These are phyloP conservation scores for Penicillium pancosmium DNA, from an alignment of 495 filamentous ascomycete genomes.

Conservation along the genomic window DNA sequence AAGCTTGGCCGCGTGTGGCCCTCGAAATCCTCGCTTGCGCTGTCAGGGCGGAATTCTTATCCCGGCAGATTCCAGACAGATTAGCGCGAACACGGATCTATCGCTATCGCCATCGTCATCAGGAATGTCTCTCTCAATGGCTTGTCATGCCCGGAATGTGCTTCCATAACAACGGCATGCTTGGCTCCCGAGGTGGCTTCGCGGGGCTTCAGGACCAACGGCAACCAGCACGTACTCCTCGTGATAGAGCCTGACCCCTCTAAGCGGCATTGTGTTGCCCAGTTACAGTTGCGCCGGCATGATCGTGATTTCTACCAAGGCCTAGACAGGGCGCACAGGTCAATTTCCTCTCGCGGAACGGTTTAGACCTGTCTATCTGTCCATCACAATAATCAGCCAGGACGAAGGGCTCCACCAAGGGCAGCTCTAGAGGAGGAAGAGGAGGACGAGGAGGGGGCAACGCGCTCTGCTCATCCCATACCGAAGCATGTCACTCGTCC, in stretches of 20 bases:
- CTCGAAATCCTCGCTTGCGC: background rate
- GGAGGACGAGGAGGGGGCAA: background rate
- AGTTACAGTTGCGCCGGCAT: constrained; percentile 2
- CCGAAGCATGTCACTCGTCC: constrained; percentile 7
- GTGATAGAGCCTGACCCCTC: background rate
- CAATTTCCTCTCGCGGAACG: background rate
- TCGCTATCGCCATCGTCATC: constrained; percentile 15
- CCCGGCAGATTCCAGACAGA: background rate
- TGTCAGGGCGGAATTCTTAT: constrained; percentile 7
- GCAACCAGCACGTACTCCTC: background rate
- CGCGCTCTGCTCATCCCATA: constrained; percentile 14
- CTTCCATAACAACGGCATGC: constrained; percentile 23
- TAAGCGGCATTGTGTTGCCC: constrained; percentile 1
- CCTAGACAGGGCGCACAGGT: constrained; percentile 1
- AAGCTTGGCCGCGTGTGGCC: constrained; percentile 12
- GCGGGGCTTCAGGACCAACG: background rate
- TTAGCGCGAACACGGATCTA: background rate
- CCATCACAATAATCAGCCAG: background rate
- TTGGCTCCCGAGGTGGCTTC: constrained; percentile 15
- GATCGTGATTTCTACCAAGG: background rate
- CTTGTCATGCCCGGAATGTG: constrained; percentile 21
- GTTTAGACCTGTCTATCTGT: background rate
- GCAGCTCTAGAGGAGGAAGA: background rate
- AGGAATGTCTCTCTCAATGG: constrained; percentile 11
- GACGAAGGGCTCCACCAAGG: constrained; percentile 9